Evolutionary conservation across 306 rosid genomes (phyloP), one percentile per base, ranked within the genome.

Genomic region (Sicyos baderoa): DNA sequence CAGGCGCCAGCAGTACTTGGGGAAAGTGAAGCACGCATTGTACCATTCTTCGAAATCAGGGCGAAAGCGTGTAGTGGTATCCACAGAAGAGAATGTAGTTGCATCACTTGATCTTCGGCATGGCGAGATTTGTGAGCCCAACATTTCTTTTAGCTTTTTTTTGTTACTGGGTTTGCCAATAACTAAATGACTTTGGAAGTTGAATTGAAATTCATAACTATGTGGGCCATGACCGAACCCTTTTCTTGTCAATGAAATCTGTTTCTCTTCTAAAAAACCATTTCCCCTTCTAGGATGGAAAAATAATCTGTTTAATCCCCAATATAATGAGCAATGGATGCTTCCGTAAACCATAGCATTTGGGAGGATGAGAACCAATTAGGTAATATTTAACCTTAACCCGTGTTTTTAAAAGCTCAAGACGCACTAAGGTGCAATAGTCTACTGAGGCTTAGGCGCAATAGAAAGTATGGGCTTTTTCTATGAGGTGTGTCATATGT

Each of bases 81-180:
- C 96, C 22, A 94, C 97, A 4, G 95, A 90, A 77, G 97, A 94
- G 89, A 94, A 90, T 73, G 96, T 88, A 7, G 69, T 94, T 68
- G 97, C 99, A n/a, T 94, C 99, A 7, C 97, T 94, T 44, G 97
- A 94, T 82, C 99, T 94, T 76, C 96, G 99, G 52, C 99, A 71
- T 42, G 99, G 99, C 77, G 97, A 90, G 80, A 90, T 94, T 73
- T 86, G 99, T 94, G 75, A 64, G 97, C 74, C 15, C 54, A 9
- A 52, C 45, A 72, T 64, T 47, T 50, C 4, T 25, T 25, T 29
- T 61, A 37, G 19, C 50, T 19, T 35, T 54, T 54, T 57, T 51
- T 15, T 25, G 17, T 56, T 29, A 68, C 50, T 70, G 71, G 42
- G 37, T 66, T 3, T 45, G 14, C 53, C 53, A 40, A 64, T 42